Base-by-base conservation (phyloP, 2,329 filamentous ascomycete genomes). In the Trichoderma pleuroti region DNA sequence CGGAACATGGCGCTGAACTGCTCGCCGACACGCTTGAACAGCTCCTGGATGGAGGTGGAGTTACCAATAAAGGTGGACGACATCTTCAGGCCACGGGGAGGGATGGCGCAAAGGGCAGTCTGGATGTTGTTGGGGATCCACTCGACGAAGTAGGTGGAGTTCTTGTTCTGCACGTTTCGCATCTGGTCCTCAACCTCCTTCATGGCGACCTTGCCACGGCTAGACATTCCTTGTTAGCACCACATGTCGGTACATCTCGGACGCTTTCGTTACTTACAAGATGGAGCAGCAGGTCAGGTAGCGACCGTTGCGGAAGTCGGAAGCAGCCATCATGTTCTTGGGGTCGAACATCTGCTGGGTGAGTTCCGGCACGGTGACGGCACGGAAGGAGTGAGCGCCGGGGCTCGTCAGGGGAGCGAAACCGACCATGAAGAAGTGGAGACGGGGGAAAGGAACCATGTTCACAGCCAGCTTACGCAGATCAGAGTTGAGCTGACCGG, bases 311-410 rank as follows among this genome's bases (percentile, higher is more conserved):
- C 96, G 93, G 94, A 99, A 99, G 88, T 99, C 96, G 75, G 94
- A 97, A 76, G 96, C 96, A 86, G 96, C 96, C 96, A 99, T 99
- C 95, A 99, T 99, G 92, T 99, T 99, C 94, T 98, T 99, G 81
- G 96, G 95, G 88, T 99, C 96, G 88, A 97, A 99, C 94, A 99
- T 98, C 86, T 99, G 96, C 88, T 99, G 96, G 80, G 96, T 98
- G 84, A 99, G 90, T 89, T 99, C 96, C 71, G 96, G 95, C 73
- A 99, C 96, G 80, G 92, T 94, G 84, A 98, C 92, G 76, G 96
- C 95, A 82, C 96, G 96, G 95, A 98, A 99, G 78, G 93, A 93
- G 89, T 97, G 85, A 76, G 95, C 92, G 79, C 86, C 86, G 75
- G 85, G 86, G 84, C 93, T 97, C 83, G 96, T 99, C 80, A 99